Base-by-base conservation (phyloP, 2,329 filamentous ascomycete species). In the Colletotrichum horii region DNA sequence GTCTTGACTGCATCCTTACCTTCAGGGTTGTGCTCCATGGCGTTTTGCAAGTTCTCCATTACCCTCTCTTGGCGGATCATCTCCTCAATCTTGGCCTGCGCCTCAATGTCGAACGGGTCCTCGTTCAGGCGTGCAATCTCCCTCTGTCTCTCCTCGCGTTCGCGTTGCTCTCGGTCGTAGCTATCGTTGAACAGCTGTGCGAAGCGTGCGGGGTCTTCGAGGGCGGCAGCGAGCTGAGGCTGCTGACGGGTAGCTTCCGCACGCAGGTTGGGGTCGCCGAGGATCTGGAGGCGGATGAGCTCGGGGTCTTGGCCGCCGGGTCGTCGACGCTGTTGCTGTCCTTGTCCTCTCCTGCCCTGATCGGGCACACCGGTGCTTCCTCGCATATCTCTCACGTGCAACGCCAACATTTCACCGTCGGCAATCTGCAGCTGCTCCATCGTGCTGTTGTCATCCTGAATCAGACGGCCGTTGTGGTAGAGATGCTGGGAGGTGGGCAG, bases 21-120 rank as follows among this genome's bases (percentile, higher is more conserved):
- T 91, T 98, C 97, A 1, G 97, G 97, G 81, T 97, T 98, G 85
- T 98, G 94, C 85, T 98, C 96, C 90, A 98, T 96, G 56, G 97
- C 97, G 85, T 96, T 97, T 82, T 98, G 96, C 76, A 98, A 85
- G 82, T 99, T 99, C 86, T 98, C 96, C 84, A 96, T 96, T 61
- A 99, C 96, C 19, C 94, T 91, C 85, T 98, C 95, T 85, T 98
- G 95, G 71, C 97, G 93, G 82, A 99, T 99, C 85, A 98, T 97
- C 86, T 99, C 97, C 82, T 97, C 96, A 77, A 99, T 99, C 86
- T 94, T 95, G 62, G 90, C 90, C 85, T 99, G 97, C 11, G 96
- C 95, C 78, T 98, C 96, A 30, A 95, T 87, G 82, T 99, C 96
- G 86, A 98, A 98, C 1, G 96, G 96, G 81, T 99, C 97, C 12